Conservation (phyloP, 1,284 basidiomycete genomes). For the Irpex lacteus region DNA sequence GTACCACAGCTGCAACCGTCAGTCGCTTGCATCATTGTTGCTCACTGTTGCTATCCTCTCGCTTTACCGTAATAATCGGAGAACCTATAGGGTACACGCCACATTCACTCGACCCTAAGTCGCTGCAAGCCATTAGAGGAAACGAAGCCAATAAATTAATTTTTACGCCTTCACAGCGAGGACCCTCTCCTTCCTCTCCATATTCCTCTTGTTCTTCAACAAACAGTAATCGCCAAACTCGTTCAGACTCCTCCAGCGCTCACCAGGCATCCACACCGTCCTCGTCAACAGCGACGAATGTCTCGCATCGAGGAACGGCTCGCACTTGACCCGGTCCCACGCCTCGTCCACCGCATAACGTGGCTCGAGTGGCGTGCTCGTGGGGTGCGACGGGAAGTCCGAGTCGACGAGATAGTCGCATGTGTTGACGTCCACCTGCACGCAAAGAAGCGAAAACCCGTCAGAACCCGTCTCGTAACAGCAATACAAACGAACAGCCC, state of each 20-base stretch:
- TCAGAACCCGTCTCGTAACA: conserved; percentile 7
- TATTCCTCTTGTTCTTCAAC: conserved; percentile 48
- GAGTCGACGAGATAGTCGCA: conserved; percentile 91
- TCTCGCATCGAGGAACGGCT: conserved; percentile 79
- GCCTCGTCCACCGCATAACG: conserved; percentile 63
- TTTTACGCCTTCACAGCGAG: conserved; percentile 18
- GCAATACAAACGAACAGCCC: neutral
- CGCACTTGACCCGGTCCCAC: conserved; percentile 80
- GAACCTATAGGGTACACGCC: too few species aligned
- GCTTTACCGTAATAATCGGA: too few species aligned
- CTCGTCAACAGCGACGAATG: conserved; percentile 72
- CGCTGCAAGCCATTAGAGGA: neutral
- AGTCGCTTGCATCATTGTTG: too few species aligned
- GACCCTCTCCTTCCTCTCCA: conserved; percentile 38
- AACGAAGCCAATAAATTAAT: conserved; percentile 1
- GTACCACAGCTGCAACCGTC: neutral
- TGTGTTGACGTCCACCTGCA: conserved; percentile 63
- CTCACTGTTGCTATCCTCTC: too few species aligned
- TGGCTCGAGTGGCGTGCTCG: conserved; percentile 63
- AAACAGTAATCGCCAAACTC: conserved; percentile 73
- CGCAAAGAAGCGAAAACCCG: neutral
- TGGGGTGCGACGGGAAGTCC: conserved; percentile 71
- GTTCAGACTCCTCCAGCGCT: conserved; percentile 61
- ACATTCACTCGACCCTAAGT: neutral
- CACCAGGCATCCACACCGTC: conserved; percentile 75